phyloP scores from a whole-genome alignment of 768 basidiomycete genomes.

The Naganishia vaughanmartiniae region DNA sequence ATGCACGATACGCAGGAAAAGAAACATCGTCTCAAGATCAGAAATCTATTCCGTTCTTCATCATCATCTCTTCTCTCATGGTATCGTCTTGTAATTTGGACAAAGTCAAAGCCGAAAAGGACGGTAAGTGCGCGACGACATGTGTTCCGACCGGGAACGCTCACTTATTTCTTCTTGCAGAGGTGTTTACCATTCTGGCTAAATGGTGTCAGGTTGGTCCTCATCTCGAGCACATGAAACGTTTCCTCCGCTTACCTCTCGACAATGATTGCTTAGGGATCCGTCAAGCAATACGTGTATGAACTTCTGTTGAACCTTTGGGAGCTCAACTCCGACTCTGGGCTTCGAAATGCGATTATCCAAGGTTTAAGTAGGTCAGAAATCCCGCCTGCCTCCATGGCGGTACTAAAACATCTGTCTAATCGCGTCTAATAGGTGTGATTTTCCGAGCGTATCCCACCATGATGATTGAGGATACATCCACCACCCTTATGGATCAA shows the following conservation, averaged over 20 bases:
- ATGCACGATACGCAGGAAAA: constrained; percentile 43
- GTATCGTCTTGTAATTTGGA: constrained; percentile 90
- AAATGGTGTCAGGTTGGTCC: constrained; percentile 22
- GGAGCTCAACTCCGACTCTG: constrained; percentile 61
- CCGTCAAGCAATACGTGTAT: constrained; percentile 82
- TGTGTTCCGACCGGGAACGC: neutral
- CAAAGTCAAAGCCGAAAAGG: constrained; percentile 62
- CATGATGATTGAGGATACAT: constrained; percentile 76
- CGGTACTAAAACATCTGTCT: too few species aligned
- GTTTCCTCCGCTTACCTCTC: neutral
- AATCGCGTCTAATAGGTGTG: constrained; percentile 62
- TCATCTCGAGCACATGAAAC: neutral
- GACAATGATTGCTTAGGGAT: constrained; percentile 54
- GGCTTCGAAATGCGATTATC: constrained; percentile 68
- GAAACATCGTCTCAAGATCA: constrained; percentile 32
- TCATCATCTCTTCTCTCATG: constrained; percentile 79
- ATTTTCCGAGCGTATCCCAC: constrained; percentile 88
- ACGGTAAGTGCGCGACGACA: constrained; percentile 56
- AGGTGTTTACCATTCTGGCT: constrained; percentile 12
- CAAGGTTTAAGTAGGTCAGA: constrained; percentile 73
- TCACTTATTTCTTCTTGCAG: constrained; percentile 26
- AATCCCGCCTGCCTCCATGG: too few species aligned
- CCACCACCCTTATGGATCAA: constrained; percentile 80
- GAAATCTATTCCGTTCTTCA: constrained; percentile 57
- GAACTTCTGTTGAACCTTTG: constrained; percentile 68